Base-by-base conservation (phyloP, 306 rosid genomes). In the Sicyos baderoa region DNA sequence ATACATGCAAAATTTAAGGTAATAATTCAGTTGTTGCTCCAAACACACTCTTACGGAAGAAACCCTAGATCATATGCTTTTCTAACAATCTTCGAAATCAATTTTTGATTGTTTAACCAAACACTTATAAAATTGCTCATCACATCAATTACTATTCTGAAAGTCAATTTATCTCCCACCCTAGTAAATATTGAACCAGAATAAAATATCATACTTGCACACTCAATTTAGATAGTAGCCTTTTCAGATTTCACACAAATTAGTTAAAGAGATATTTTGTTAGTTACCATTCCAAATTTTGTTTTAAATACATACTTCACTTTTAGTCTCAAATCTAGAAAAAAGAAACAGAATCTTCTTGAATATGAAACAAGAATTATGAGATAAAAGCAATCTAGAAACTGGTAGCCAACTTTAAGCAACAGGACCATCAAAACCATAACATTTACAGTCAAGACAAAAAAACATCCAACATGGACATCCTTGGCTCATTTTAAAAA, bases 401-500 rank as follows among this genome's bases (percentile, higher is more conserved):
- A 13, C 13, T 32, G 17, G 4, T 42, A 14, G 71, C 4, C 55
- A 66, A 47, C 42, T 66, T 45, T 10, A 65, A 44, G 19, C 16
- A 12, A 44, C 5, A 47, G 32, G 40, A 45, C 70, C n/a, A 65
- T 11, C 37, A 65, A 47, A 21, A 7, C 19, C 51, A 45, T 44
- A 66, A 47, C 11, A 23, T 22, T 4, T 13, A 22, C 54, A 22
- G 22, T 47, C 55, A 66, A 3, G 29, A 66, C 71, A 66, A 45
- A 23, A 61, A 37, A 21, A 40, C 45, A 47, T 45, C 18, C 54
- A 65, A 65, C 37, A 21, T 11, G 71, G 54, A 13, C n/a, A 37
- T 61, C 67, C 49, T 61, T 61, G 48, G 67, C 67, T 61, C 67
- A 61, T 56, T 27, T 56, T 56, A 11, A 58, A 58, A 37, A 35